phyloP scores from a whole-genome alignment of 2,329 filamentous ascomycete species.

The Meredithiella fracta region DNA sequence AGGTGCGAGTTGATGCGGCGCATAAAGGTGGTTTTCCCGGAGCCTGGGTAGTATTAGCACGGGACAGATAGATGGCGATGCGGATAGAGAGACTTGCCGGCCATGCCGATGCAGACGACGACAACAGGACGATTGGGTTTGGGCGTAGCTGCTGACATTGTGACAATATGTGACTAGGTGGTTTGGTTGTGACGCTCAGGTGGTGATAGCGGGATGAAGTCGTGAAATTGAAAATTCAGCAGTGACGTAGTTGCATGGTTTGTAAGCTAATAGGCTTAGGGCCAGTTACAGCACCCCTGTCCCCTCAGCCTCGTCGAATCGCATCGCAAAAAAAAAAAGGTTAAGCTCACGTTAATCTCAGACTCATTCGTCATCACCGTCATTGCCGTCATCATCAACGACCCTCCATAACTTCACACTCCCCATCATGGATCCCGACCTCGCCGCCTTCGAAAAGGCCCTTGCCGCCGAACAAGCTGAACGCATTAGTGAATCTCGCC shows the following conservation, averaged over 20 bases:
- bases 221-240: too few relatives aligned
- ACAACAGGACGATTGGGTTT: constrained; percentile 40
- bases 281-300: background rate
- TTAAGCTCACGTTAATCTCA: too few relatives aligned
- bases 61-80: background rate
- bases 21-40: constrained; percentile 99
- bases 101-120: constrained; percentile 95
- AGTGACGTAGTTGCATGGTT: background rate
- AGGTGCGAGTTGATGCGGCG: constrained; percentile 91
- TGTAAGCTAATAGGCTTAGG: background rate
- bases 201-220: too few relatives aligned
- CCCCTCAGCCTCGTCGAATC: background rate
- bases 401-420: background rate
- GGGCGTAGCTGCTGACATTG: constrained; percentile 2
- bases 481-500: constrained; percentile 25
- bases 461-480: constrained; percentile 48
- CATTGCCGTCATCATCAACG: background rate
- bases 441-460: constrained; percentile 61
- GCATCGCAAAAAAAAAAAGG: background rate
- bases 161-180: background rate
- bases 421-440: constrained; percentile 34
- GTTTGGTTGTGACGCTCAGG: background rate
- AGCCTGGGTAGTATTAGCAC: constrained; percentile 35
- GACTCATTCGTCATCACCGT: too few relatives aligned
- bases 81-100: constrained; percentile 37